Conservation (phyloP, 768 basidiomycete genomes). For the Xerocomus brunneocitrinus region DNA sequence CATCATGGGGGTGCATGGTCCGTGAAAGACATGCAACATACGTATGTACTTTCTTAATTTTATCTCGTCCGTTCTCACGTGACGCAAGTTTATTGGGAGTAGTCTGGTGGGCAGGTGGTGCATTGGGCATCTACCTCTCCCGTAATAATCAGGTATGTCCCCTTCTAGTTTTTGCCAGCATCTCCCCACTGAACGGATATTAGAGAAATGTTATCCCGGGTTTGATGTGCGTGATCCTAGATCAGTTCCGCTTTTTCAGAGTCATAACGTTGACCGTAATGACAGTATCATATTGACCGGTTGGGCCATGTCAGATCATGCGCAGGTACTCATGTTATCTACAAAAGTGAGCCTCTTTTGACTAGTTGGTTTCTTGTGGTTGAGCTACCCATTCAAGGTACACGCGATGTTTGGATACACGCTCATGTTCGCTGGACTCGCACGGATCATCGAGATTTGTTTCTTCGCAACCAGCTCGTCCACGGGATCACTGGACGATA, state of each 20-base stretch:
- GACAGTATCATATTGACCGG: constrained; percentile 82
- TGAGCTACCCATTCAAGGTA: constrained; percentile 42
- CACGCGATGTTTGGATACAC: constrained; percentile 83
- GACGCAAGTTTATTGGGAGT: constrained; percentile 47
- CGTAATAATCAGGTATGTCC: constrained; percentile 65
- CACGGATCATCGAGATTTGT: constrained; percentile 81
- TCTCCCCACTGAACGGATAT: background rate
- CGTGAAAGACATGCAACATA: constrained; percentile 93
- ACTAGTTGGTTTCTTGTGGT: background rate
- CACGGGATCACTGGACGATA: constrained; percentile 35
- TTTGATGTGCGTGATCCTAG: constrained; percentile 55
- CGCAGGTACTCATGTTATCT: constrained; percentile 79
- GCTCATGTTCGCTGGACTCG: constrained; percentile 76
- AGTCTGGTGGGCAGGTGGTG: constrained; percentile 84
- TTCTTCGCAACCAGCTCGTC: constrained; percentile 52
- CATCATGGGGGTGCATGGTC: constrained; percentile 81
- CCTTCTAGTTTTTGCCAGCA: background rate
- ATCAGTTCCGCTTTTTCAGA: background rate
- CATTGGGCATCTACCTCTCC: constrained; percentile 80
- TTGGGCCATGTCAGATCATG: constrained; percentile 90
- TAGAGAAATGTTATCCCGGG: constrained; percentile 79
- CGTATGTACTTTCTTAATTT: constrained; percentile 43
- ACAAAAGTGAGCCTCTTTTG: constrained; percentile 51
- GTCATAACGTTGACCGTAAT: background rate
- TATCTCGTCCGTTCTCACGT: background rate